Percentiles rank a stretch among this genome's conserved stretches.
phyloP scores from a whole-genome alignment of 306 rosid species.

The Calophaca sinica region DNA sequence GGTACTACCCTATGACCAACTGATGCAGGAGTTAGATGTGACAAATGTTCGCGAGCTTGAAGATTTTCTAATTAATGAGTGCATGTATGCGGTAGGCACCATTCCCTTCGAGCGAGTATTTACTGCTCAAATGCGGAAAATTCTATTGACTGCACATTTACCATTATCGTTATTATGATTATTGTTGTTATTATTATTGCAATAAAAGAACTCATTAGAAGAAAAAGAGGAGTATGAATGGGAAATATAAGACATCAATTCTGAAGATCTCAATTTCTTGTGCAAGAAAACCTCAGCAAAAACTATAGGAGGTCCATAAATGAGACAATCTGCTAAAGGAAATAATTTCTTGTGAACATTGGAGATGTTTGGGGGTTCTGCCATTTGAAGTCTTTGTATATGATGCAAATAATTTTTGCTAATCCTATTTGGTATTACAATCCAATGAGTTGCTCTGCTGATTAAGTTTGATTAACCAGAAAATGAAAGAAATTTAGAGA shows the following conservation, averaged over 20 bases:
- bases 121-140: constrained; percentile 21
- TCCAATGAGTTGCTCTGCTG: constrained; percentile 5
- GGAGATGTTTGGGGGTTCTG: not conserved
- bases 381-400: not conserved
- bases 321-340: not conserved
- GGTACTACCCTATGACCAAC: constrained; percentile 88
- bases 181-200: not conserved
- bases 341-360: not conserved
- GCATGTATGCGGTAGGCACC: constrained; percentile 95
- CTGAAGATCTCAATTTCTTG: not conserved
- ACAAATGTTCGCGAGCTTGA: constrained; percentile 85
- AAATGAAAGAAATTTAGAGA: not conserved
- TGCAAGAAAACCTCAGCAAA: constrained; percentile 24
- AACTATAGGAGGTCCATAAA: not conserved
- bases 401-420: constrained; percentile 3
- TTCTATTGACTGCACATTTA: constrained; percentile 17
- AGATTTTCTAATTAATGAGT: constrained; percentile 95
- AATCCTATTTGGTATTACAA: not conserved
- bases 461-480: not conserved
- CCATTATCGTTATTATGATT: not conserved
- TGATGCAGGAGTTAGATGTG: constrained; percentile 92
- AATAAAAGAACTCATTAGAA: constrained; percentile 4
- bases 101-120: constrained; percentile 35
- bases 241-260: not conserved
- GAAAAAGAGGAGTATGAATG: not conserved